Base-by-base conservation (phyloP, 306 rosid species). In the Hippophae rhamnoides region DNA sequence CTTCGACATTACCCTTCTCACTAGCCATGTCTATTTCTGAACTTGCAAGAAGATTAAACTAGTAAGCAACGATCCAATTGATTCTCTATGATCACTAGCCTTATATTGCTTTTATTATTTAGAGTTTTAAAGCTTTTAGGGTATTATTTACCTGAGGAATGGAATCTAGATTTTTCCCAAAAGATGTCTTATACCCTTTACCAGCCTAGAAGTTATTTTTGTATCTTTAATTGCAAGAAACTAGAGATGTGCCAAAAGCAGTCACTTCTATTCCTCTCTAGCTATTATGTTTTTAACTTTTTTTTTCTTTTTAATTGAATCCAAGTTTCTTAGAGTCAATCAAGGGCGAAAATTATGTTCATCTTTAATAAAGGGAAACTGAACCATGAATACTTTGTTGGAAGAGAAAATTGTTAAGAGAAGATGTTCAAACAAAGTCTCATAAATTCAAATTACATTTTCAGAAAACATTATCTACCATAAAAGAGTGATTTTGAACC, bases 201-300 rank as follows among this genome's bases (percentile, higher is more conserved):
- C 43, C 58, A 66, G 54, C 63, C 40, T 41, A 52, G 51, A 57
- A 38, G 70, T 31, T 11, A 41, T 61, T 6, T 6, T 66, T 40
- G 51, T 76, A 50, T 46, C 85, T 71, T 76, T 25, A 9, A 47
- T 52, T n/a, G 3, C 43, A 79, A 79, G 83, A 62, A 79, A 79
- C 65, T 57, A 66, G 67, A 67, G 67, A 67, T 67, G 70, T 70
- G 47, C 67, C 67, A 65, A 51, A 46, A 13, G 31, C 42, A 47
- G 6, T 27, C 9, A 49, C 27, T 45, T 42, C 3, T 41, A 54
- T 41, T 54, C 40, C 66, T n/a, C n/a, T 31, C 1, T 7, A 8
- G 7, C 12, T 27, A 7, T 10, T 6, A 12, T 14, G 7, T 18
- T n/a, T n/a, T n/a, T 38, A 10, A 5, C 0, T 26, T 45, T 45